phyloP scores from a whole-genome alignment of 768 basidiomycete genomes.

The Polyporus arcularius region DNA sequence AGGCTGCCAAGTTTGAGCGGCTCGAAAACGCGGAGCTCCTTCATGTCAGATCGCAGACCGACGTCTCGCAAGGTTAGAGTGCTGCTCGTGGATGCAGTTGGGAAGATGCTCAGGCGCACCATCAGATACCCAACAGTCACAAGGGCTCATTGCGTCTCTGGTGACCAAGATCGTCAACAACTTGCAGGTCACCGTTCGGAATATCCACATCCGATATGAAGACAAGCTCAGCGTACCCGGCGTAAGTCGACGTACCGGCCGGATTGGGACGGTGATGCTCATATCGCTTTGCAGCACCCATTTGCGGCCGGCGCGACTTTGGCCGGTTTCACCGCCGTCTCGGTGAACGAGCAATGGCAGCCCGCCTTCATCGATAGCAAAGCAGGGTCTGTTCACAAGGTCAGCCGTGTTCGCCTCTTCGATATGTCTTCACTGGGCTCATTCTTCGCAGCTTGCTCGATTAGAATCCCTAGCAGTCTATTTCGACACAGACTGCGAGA shows the following conservation, averaged over 20 bases:
- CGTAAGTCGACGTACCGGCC: slow-evolving; percentile 45
- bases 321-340: slow-evolving; percentile 83
- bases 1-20: slow-evolving; percentile 87
- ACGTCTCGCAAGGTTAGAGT: slow-evolving; percentile 46
- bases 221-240: slow-evolving; percentile 93
- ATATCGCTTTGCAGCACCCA: slow-evolving; percentile 63
- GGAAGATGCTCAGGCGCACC: slow-evolving; percentile 16
- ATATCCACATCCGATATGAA: slow-evolving; percentile 96
- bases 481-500: slow-evolving; percentile 90
- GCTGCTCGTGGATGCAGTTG: not conserved
- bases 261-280: not conserved
- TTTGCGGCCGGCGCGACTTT: slow-evolving; percentile 92
- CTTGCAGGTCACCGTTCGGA: slow-evolving; percentile 91
- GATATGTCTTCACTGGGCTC: not conserved
- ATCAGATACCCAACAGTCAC: slow-evolving; percentile 67
- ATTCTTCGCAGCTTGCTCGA: slow-evolving; percentile 67
- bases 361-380: slow-evolving; percentile 92
- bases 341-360: slow-evolving; percentile 86
- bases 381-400: slow-evolving; percentile 87
- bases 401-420: slow-evolving; percentile 26
- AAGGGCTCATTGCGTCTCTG: slow-evolving; percentile 81
- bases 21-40: slow-evolving; percentile 86
- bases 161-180: slow-evolving; percentile 93
- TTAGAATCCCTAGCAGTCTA: slow-evolving; percentile 88
- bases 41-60: slow-evolving; percentile 62